Percentiles rank a stretch among this genome's conserved stretches.
Conservation (phyloP, 2,329 filamentous ascomycete genomes). For the Elsinoe fawcettii region DNA sequence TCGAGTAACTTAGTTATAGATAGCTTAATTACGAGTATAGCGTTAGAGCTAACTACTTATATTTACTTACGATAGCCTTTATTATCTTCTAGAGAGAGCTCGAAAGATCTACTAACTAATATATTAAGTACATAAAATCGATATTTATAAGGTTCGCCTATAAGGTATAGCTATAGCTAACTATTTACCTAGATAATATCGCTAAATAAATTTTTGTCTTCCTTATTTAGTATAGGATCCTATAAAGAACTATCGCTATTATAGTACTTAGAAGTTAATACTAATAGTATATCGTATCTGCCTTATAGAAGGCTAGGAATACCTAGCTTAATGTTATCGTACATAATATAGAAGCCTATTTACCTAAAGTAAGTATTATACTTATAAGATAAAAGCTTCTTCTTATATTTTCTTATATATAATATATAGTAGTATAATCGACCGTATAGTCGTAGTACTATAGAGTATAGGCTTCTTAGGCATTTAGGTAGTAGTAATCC, state of each 20-base stretch:
- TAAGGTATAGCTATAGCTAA: slow-evolving; percentile 51
- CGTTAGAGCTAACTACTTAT: too few species aligned
- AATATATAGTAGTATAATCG: slow-evolving; percentile 34
- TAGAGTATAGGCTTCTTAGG: slow-evolving; percentile 34
- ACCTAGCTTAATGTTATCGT: slow-evolving; percentile 40
- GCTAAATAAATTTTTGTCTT: slow-evolving; percentile 42
- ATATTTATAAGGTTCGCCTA: slow-evolving; percentile 54
- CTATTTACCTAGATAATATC: slow-evolving; percentile 53
- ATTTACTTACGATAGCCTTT: slow-evolving; percentile 17
- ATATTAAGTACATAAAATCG: slow-evolving; percentile 49
- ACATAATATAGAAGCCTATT: slow-evolving; percentile 49
- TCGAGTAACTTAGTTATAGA: too few species aligned
- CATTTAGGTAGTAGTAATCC: slow-evolving; percentile 56
- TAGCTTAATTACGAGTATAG: too few species aligned
- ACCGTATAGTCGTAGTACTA: slow-evolving; percentile 39
- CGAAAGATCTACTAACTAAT: slow-evolving; percentile 41
- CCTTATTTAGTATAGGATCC: slow-evolving; percentile 37
- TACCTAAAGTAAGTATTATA: slow-evolving; percentile 51
- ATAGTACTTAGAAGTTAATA: slow-evolving; percentile 46
- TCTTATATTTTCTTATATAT: too few species aligned
- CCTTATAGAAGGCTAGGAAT: slow-evolving; percentile 44
- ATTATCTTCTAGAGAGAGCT: slow-evolving; percentile 39
- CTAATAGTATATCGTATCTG: slow-evolving; percentile 47
- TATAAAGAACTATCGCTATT: slow-evolving; percentile 43
- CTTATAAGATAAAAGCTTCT: too few species aligned